phyloP scores from a whole-genome alignment of 2,329 filamentous ascomycete species.

The Microdochium bolleyi region DNA sequence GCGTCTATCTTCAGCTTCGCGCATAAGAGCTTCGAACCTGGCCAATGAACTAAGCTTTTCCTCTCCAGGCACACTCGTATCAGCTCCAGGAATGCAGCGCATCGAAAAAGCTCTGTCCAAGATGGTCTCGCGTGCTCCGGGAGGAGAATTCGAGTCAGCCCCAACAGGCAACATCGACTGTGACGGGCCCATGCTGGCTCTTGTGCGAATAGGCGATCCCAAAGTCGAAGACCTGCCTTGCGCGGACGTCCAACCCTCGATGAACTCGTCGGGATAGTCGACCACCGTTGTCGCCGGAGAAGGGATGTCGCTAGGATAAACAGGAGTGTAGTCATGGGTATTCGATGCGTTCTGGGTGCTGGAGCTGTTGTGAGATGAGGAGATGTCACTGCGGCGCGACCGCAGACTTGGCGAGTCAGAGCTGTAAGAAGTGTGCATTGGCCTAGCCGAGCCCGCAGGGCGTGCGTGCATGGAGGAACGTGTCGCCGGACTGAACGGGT shows the following conservation, averaged over 20 bases:
- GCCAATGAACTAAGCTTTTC: constrained; percentile 58
- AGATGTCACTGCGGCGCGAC: constrained; percentile 53
- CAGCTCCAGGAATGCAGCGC: constrained; percentile 53
- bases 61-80: constrained; percentile 43
- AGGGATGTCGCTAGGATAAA: constrained; percentile 46
- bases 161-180: constrained; percentile 27
- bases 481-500: constrained; percentile 32
- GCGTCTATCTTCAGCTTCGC: constrained; percentile 45
- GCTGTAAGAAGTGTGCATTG: constrained; percentile 39
- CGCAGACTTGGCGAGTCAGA: constrained; percentile 54
- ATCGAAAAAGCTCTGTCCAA: constrained; percentile 60
- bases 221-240: constrained; percentile 51
- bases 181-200: constrained; percentile 44
- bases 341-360: constrained; percentile 36
- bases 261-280: constrained; percentile 46
- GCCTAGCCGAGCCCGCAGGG: constrained; percentile 20
- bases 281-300: constrained; percentile 45
- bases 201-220: constrained; percentile 46
- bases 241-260: constrained; percentile 53
- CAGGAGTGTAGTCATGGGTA: constrained; percentile 41
- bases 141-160: constrained; percentile 39
- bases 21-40: constrained; percentile 59
- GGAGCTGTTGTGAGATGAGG: constrained; percentile 46
- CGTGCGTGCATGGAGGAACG: neutral
- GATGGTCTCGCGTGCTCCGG: constrained; percentile 53